These are phyloP conservation scores for Dittrichia graveolens DNA, from an alignment of 129 eudicot genomes.

Conservation along the genomic window DNA sequence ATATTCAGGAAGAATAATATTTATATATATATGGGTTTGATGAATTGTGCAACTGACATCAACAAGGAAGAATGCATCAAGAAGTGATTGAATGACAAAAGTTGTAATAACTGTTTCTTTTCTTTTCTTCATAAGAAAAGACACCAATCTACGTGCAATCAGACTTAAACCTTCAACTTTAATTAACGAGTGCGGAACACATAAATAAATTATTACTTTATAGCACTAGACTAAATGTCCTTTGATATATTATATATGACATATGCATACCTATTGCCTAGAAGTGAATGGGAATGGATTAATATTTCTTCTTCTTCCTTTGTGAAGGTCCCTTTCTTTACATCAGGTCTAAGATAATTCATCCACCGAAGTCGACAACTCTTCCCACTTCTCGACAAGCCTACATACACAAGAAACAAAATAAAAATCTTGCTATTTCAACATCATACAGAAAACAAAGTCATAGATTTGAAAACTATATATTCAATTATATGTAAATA, in stretches of 20 bases:
- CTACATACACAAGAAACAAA: constrained; percentile 1
- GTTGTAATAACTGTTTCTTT: background rate
- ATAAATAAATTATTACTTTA: background rate
- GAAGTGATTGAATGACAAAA: background rate
- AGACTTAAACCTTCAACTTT: no score
- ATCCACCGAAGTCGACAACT: constrained; percentile 55
- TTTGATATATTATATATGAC: no score
- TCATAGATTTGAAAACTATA: background rate
- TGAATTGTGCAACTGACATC: no score
- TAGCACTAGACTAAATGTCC: no score
- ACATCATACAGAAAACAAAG: background rate
- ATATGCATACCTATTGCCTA: constrained; percentile 41
- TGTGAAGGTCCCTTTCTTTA: constrained; percentile 41
- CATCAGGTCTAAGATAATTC: constrained; percentile 22
- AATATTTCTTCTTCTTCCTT: constrained; percentile 42
- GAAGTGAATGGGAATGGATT: constrained; percentile 22
- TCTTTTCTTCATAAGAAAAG: background rate
- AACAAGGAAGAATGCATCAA: background rate
- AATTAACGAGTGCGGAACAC: background rate
- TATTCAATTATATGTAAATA: background rate
- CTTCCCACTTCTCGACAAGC: constrained; percentile 48
- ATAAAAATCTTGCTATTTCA: background rate
- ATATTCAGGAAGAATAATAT: background rate
- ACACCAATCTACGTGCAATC: no score
- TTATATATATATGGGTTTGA: background rate